These are phyloP conservation scores for Phyllosticta paracitricarpa DNA, from an alignment of 2,329 filamentous ascomycete species.

Conservation along the genomic window DNA sequence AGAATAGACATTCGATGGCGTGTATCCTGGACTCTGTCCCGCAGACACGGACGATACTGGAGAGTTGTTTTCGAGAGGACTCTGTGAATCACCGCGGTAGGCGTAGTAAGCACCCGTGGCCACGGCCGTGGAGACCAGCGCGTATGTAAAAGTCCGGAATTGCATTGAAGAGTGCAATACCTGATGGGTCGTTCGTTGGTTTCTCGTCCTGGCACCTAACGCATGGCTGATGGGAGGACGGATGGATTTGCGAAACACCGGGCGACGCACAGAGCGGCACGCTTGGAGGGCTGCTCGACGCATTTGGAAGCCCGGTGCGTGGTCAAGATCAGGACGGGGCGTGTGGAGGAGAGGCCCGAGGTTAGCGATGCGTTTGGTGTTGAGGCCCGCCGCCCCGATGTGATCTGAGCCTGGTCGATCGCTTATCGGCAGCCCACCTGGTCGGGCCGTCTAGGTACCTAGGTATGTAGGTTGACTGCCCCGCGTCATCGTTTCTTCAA, in stretches of 20 bases:
- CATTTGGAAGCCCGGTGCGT: slow-evolving; percentile 41
- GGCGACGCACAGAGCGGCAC: slow-evolving; percentile 58
- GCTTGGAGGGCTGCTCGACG: slow-evolving; percentile 61
- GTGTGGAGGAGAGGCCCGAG: not conserved
- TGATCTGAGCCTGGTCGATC: not conserved
- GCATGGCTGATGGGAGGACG: slow-evolving; percentile 33
- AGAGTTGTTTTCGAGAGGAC: slow-evolving; percentile 10
- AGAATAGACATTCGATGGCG: slow-evolving; percentile 15
- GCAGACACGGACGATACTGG: slow-evolving; percentile 13
- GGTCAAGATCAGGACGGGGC: not conserved
- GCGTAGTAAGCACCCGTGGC: slow-evolving; percentile 70
- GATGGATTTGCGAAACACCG: slow-evolving; percentile 49
- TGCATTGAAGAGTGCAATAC: slow-evolving; percentile 64
- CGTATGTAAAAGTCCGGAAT: slow-evolving; percentile 56
- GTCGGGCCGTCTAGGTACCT: not conserved
- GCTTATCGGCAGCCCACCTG: slow-evolving; percentile 2
- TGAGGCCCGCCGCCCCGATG: not conserved
- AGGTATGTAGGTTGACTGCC: not conserved
- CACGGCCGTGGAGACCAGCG: slow-evolving; percentile 56
- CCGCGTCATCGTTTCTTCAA: slow-evolving; percentile 5
- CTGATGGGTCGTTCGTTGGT: slow-evolving; percentile 23
- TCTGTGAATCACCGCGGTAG: slow-evolving; percentile 40
- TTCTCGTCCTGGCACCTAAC: slow-evolving; percentile 21
- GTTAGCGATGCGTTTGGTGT: slow-evolving; percentile 5
- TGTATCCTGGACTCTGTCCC: slow-evolving; percentile 23